Evolutionary conservation across 1,284 basidiomycete species (phyloP).

Genomic region (Apiotrichum sp.): DNA sequence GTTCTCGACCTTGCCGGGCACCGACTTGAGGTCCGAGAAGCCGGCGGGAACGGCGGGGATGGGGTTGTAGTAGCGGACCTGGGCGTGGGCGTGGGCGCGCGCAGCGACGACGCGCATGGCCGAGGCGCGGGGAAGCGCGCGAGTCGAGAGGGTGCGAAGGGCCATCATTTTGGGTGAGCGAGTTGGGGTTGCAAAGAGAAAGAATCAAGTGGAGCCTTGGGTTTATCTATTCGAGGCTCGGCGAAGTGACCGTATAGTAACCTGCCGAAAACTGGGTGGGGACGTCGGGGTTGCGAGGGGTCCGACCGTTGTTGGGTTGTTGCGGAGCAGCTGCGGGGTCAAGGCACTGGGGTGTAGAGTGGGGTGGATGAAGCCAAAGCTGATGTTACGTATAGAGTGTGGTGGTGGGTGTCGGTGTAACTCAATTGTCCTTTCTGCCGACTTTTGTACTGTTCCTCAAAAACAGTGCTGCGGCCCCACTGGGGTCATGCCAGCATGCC

Average conservation of each 20-base stretch:
- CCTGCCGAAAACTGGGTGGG: background rate
- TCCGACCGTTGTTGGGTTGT: background rate
- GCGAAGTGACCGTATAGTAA: background rate
- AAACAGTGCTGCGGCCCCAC: conserved; percentile 44
- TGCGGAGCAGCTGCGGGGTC: background rate
- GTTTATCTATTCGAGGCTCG: background rate
- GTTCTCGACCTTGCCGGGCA: conserved; percentile 16
- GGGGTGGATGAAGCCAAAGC: background rate
- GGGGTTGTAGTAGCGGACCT: conserved; percentile 10
- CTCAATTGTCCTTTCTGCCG: conserved; percentile 12
- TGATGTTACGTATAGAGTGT: background rate
- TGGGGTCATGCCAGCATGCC: background rate
- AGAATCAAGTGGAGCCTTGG: background rate
- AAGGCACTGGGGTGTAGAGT: background rate
- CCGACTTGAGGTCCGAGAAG: conserved; percentile 14
- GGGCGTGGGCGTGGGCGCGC: background rate
- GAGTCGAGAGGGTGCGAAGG: conserved; percentile 13
- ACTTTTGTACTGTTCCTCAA: conserved; percentile 34
- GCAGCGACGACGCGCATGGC: conserved; percentile 12
- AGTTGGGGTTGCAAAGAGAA: background rate
- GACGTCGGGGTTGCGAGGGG: background rate
- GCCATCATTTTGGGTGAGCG: conserved; percentile 12
- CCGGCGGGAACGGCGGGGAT: conserved; percentile 12
- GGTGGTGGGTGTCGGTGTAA: conserved; percentile 9
- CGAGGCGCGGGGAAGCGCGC: conserved; percentile 18